These are phyloP conservation scores for Dionaea muscipula DNA, from an alignment of 179 eudicot genomes.

Conservation along the genomic window DNA sequence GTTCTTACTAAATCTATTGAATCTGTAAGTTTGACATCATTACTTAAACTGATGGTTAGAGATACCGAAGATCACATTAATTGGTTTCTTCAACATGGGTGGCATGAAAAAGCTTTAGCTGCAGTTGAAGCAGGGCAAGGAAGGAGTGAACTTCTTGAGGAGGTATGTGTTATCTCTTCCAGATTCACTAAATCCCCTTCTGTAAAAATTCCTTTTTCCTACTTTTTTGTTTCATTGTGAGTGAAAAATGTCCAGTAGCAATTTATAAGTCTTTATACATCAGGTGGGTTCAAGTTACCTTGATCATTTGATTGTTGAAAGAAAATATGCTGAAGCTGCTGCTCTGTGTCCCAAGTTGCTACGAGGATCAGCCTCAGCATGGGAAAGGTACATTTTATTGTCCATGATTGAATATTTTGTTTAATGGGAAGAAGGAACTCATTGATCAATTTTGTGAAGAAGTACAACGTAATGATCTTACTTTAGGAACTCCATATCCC, in stretches of 20 bases:
- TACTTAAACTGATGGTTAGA: conserved; percentile 27
- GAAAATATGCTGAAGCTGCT: conserved; percentile 87
- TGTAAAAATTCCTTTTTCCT: neutral
- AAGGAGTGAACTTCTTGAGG: conserved; percentile 74
- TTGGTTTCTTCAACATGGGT: conserved; percentile 96
- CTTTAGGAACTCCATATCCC: too few relatives aligned
- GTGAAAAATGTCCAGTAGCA: neutral
- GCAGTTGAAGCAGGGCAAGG: conserved; percentile 95
- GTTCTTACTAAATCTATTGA: neutral
- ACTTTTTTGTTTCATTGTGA: neutral
- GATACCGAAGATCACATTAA: conserved; percentile 95
- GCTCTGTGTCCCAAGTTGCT: conserved; percentile 88
- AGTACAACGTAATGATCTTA: too few relatives aligned
- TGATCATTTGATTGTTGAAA: conserved; percentile 82
- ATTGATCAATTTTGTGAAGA: too few relatives aligned
- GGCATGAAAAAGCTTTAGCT: conserved; percentile 88
- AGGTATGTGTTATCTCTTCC: conserved; percentile 34
- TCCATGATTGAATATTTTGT: neutral
- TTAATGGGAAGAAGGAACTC: too few relatives aligned
- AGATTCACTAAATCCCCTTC: neutral
- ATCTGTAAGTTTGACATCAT: neutral
- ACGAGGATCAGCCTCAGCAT: conserved; percentile 83
- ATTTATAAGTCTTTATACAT: conserved; percentile 3
- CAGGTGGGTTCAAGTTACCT: conserved; percentile 91
- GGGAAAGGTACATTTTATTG: conserved; percentile 71